Evolutionary conservation across 2,329 filamentous ascomycete genomes (phyloP).

Genomic region (Fusarium agapanthi): DNA sequence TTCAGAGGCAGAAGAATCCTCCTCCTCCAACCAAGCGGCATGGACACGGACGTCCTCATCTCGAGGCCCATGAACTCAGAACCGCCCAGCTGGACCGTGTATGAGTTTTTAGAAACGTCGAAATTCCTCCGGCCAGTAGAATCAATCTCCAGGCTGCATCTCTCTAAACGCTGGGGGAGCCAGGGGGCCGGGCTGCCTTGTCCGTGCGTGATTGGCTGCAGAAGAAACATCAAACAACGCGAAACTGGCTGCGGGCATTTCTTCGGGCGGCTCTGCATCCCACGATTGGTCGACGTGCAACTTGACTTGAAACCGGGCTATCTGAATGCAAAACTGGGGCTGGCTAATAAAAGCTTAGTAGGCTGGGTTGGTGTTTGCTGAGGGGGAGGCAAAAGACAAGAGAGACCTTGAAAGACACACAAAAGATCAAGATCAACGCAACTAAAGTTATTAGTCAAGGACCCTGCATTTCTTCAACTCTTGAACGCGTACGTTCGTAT

Average conservation of each 20-base stretch:
- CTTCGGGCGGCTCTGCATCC: constrained; percentile 10
- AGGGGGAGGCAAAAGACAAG: constrained; percentile 12
- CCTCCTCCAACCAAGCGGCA: constrained; percentile 26
- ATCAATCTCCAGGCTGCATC: constrained; percentile 4
- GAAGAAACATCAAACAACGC: constrained; percentile 23
- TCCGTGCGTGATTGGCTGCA: constrained; percentile 4
- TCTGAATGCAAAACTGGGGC: constrained; percentile 32
- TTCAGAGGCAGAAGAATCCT: neutral
- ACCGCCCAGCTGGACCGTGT: neutral
- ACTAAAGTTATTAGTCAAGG: neutral
- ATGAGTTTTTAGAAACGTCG: constrained; percentile 20
- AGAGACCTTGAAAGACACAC: too few relatives aligned
- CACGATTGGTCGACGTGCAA: constrained; percentile 18
- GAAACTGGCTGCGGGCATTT: constrained; percentile 14
- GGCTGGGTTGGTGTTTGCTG: neutral
- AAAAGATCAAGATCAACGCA: constrained; percentile 10
- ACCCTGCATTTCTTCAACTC: constrained; percentile 22
- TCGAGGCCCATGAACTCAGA: neutral
- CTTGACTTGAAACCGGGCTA: constrained; percentile 30
- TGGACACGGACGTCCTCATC: neutral
- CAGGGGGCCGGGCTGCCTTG: constrained; percentile 1
- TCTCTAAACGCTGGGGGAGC: constrained; percentile 18
- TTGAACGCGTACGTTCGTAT: constrained; percentile 5
- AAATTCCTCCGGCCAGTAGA: neutral
- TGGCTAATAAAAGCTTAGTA: neutral